Conservation (phyloP, 1,139 yeast species). For the Debaryomyces sp. region DNA sequence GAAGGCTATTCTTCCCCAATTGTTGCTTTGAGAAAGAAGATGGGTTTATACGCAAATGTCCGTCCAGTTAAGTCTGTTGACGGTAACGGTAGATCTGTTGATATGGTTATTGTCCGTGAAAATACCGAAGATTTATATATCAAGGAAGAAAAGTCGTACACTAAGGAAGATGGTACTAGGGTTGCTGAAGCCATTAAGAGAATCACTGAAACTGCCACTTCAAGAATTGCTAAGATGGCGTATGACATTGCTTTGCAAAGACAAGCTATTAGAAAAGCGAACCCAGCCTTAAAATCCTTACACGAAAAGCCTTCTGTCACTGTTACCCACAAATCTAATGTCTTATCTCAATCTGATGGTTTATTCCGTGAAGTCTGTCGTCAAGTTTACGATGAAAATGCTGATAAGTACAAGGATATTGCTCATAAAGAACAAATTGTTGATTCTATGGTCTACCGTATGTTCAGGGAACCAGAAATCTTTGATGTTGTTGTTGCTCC, state of each 20-base stretch:
- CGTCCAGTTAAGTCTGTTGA: conserved; percentile 95
- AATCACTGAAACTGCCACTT: conserved; percentile 85
- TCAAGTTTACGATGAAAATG: conserved; percentile 69
- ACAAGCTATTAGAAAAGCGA: conserved; percentile 73
- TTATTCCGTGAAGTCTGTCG: conserved; percentile 92
- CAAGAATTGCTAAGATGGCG: conserved; percentile 87
- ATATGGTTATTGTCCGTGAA: conserved; percentile 97
- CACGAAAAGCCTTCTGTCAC: conserved; percentile 74
- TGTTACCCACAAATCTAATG: conserved; percentile 96
- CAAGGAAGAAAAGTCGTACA: conserved; percentile 82
- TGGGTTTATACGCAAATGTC: conserved; percentile 94
- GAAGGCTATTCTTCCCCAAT: conserved; percentile 97
- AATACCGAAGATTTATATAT: conserved; percentile 96
- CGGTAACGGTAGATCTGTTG: conserved; percentile 84
- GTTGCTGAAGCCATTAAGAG: conserved; percentile 98
- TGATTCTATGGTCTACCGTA: conserved; percentile 97
- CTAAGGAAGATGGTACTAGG: conserved; percentile 70
- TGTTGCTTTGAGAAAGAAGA: conserved; percentile 92
- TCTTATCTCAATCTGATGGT: conserved; percentile 90
- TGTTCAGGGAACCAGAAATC: conserved; percentile 97
- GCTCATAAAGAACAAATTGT: conserved; percentile 92
- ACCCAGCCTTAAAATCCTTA: conserved; percentile 39
- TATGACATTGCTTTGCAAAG: conserved; percentile 91
- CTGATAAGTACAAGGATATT: conserved; percentile 56
- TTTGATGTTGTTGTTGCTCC: conserved; percentile 99